These are phyloP conservation scores for Trichoderma sp. DNA, from an alignment of 2,329 filamentous ascomycete genomes.

Conservation along the genomic window DNA sequence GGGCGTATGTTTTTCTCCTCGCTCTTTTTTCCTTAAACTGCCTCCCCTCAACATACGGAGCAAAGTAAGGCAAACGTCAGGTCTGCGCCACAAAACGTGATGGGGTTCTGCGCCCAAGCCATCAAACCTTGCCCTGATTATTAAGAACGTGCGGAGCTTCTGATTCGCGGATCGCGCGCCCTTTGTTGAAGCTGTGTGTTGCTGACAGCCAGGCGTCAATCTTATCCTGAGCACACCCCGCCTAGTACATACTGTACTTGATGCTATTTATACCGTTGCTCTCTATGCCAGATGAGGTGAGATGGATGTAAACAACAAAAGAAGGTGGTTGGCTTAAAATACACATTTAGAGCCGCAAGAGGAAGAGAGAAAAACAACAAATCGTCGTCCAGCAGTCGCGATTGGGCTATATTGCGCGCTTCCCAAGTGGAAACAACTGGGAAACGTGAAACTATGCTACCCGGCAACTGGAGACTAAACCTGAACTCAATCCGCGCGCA, in stretches of 20 bases:
- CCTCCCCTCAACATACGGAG: background rate
- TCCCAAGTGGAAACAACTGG: background rate
- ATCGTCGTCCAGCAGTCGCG: background rate
- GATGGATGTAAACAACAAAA: background rate
- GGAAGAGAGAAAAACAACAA: background rate
- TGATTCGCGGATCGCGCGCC: background rate
- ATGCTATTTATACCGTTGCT: background rate
- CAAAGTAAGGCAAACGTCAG: background rate
- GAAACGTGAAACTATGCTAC: background rate
- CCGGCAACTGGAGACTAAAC: background rate
- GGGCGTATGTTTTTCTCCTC: background rate
- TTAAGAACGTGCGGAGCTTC: background rate
- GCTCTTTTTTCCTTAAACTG: background rate
- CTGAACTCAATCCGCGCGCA: background rate
- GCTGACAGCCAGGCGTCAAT: conserved; percentile 8
- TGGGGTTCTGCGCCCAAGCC: background rate
- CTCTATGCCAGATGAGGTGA: background rate
- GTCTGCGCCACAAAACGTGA: conserved; percentile 15
- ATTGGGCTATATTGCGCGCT: background rate
- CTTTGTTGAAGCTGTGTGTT: background rate
- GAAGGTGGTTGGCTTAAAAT: background rate
- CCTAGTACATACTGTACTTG: background rate
- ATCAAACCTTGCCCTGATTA: conserved; percentile 19
- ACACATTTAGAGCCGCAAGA: background rate
- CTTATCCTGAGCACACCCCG: background rate